phyloP scores from a whole-genome alignment of 345 rosid species.

The Theobroma cacao region DNA sequence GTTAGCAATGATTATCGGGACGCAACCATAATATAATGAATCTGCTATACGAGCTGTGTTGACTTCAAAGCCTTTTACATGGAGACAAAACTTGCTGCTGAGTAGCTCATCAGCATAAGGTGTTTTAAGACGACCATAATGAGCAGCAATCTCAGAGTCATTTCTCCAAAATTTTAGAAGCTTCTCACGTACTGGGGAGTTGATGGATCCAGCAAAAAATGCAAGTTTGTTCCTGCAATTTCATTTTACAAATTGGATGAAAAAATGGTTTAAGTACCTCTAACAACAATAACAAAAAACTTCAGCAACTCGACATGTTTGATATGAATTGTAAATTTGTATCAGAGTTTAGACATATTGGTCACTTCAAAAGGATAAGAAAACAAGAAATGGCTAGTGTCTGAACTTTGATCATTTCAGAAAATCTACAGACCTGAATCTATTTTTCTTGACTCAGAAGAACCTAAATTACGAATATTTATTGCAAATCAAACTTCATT shows the following conservation, averaged over 20 bases:
- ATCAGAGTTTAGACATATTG: background rate
- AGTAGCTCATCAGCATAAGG: slow-evolving; percentile 52
- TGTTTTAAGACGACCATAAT: slow-evolving; percentile 46
- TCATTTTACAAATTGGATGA: background rate
- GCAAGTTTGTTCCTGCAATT: slow-evolving; percentile 54
- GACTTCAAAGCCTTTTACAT: slow-evolving; percentile 67
- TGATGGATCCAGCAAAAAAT: slow-evolving; percentile 56
- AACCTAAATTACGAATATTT: background rate
- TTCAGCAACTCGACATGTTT: background rate
- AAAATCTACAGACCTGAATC: background rate
- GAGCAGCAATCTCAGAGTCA: slow-evolving; percentile 48
- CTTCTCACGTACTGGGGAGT: slow-evolving; percentile 56
- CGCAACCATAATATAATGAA: slow-evolving; percentile 47
- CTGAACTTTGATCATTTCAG: background rate
- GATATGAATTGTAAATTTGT: background rate
- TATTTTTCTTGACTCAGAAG: background rate
- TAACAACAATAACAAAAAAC: background rate
- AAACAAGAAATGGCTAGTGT: background rate
- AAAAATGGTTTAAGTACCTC: background rate
- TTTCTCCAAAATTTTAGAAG: slow-evolving; percentile 48
- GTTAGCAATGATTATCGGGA: slow-evolving; percentile 56
- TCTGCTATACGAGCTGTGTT: slow-evolving; percentile 61
- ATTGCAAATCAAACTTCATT: background rate
- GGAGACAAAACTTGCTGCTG: slow-evolving; percentile 61
- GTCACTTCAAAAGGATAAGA: background rate